These are phyloP conservation scores for Phytophthora sojae DNA, from an alignment of 352 stramenopile genomes.

Conservation along the genomic window DNA sequence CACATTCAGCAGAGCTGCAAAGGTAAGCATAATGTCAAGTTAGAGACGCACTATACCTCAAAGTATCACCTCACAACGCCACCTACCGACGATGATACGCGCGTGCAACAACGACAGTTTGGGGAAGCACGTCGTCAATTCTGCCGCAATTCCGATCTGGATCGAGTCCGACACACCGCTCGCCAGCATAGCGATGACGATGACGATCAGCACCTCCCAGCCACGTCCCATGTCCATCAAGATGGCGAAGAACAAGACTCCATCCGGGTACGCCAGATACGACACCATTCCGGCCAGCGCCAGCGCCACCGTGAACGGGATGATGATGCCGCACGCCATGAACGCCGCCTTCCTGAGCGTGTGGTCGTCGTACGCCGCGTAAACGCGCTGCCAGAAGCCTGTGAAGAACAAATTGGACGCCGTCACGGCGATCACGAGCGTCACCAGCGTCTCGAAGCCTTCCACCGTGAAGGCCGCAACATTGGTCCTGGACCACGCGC, in stretches of 20 bases:
- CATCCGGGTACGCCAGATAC: constrained; percentile 66
- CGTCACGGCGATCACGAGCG: constrained; percentile 69
- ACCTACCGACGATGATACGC: constrained; percentile 60
- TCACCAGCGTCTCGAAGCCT: constrained; percentile 80
- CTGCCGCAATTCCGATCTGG: constrained; percentile 76
- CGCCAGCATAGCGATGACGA: constrained; percentile 76
- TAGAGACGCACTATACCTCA: neutral
- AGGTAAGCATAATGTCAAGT: constrained; percentile 9
- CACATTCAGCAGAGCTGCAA: constrained; percentile 71
- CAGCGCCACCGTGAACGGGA: constrained; percentile 76
- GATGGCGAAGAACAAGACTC: constrained; percentile 74
- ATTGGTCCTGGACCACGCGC: constrained; percentile 60
- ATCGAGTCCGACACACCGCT: constrained; percentile 75
- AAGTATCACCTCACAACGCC: neutral
- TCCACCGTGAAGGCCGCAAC: constrained; percentile 66
- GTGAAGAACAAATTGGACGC: constrained; percentile 83
- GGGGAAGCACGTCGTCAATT: constrained; percentile 80
- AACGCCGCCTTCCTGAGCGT: constrained; percentile 59
- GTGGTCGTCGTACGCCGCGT: constrained; percentile 59
- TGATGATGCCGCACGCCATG: constrained; percentile 58
- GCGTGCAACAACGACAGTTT: constrained; percentile 59
- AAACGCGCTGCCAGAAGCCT: constrained; percentile 84
- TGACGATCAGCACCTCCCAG: constrained; percentile 74
- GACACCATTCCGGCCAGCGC: constrained; percentile 78
- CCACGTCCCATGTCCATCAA: constrained; percentile 71